Conservation (phyloP, 2,329 filamentous ascomycete genomes). For the Tympanopsis confertula region DNA sequence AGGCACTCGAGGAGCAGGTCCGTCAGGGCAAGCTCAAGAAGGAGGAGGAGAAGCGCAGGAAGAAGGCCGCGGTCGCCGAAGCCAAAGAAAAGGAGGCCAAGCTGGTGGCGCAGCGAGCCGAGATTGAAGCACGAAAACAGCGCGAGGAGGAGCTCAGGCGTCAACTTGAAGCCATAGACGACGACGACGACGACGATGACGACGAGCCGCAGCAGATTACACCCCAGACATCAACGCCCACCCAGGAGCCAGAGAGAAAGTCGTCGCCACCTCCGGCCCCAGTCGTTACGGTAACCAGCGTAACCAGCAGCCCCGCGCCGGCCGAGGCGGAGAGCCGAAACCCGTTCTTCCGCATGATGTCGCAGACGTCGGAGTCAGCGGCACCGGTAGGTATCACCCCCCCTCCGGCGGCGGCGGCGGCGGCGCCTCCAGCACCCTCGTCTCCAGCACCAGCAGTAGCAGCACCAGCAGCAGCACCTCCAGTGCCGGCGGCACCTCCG, state of each 20-base stretch:
- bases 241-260: slow-evolving; percentile 39
- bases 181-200: slow-evolving; percentile 67
- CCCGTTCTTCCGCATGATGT: slow-evolving; percentile 85
- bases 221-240: slow-evolving; percentile 47
- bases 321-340: slow-evolving; percentile 76
- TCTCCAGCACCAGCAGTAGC: slow-evolving; percentile 27
- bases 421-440: slow-evolving; percentile 22
- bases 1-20: slow-evolving; percentile 86
- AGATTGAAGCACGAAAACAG: slow-evolving; percentile 83
- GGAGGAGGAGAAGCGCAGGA: slow-evolving; percentile 85
- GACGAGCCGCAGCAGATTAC: slow-evolving; percentile 51
- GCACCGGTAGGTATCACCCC: too few relatives aligned
- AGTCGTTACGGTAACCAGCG: slow-evolving; percentile 35
- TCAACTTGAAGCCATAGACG: slow-evolving; percentile 67
- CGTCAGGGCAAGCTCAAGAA: slow-evolving; percentile 89
- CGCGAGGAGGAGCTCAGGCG: slow-evolving; percentile 80
- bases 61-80: slow-evolving; percentile 77
- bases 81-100: slow-evolving; percentile 80
- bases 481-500: slow-evolving; percentile 20
- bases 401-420: slow-evolving; percentile 14
- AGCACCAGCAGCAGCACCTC: slow-evolving; percentile 27
- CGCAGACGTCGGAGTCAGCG: slow-evolving; percentile 49
- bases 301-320: slow-evolving; percentile 28
- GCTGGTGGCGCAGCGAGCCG: slow-evolving; percentile 72
- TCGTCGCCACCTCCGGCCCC: slow-evolving; percentile 35